Evolutionary conservation across 805 yeast species (phyloP), one percentile per base, ranked within the genome.

Genomic region (Cephaloascus fragrans): DNA sequence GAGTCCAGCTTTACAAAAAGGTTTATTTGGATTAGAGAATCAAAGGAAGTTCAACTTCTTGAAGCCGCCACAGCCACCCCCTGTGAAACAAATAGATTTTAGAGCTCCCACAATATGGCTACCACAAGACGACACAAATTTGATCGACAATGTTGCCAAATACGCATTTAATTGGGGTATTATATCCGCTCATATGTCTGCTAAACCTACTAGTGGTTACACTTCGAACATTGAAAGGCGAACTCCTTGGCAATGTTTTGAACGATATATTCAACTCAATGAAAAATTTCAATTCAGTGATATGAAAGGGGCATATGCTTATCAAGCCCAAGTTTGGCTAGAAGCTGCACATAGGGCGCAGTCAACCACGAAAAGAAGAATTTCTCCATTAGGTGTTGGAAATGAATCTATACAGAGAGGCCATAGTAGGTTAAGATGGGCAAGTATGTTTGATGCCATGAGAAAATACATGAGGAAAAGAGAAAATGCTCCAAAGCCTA

Each of bases 231-330:
- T 88, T 41, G 97, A 93, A 57, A 75, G 97, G 51, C 73, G 98
- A 51, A 93, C 97, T 0, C 95, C 98, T 0, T 93, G 98, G 98
- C 97, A 90, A 56, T 90, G 97, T 56, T 93, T 93, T 63, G 98
- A 93, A 59, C 68, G 98, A 47, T 93, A 90, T 67, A 81, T 89
- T 44, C 97, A 90, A 61, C 69, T 93, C 47, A 87, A 85, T 50
- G 96, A 90, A 43, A 80, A 81, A 42, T 90, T 88, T 51, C 94
- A 86, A 46, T 75, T 86, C 43, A 67, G 77, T 33, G 97, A 90
- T 52, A 76, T 93, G 77, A 80, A 83, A 52, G 98, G 97, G 0
- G 74, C 82, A 16, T 77, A 84, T 50, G 86, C 97, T 0, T 75
- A 76, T 39, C 75, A 71, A 44, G 96, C 97, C 0, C 90, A 85